Base-by-base conservation (phyloP, 164 flowering plant species). In the Dillenia suffruticosa region DNA sequence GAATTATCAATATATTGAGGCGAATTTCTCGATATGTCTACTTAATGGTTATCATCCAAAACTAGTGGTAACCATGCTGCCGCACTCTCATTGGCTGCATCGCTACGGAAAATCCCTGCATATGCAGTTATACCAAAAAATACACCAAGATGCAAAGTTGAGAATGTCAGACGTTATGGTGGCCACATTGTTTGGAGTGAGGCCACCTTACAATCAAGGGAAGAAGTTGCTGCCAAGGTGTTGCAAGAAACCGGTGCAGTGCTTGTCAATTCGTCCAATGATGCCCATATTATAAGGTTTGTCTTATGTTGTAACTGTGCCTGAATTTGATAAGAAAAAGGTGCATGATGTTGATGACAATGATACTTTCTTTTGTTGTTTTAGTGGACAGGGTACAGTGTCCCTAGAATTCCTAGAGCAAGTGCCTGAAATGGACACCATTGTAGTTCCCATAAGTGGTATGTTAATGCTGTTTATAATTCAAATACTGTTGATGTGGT, bases 41-140 rank as follows among this genome's bases (percentile, higher is more conserved):
- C 22, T 19, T 19, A 1, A 19, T 19, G 22, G 22, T 19, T 19
- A 19, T 19, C 22, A 19, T 72, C 63, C 61, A 65, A 64, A 69
- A 59, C 22, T 69, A 90, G 97, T 76, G 96, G 97, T 15, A 93
- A 90, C 72, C 96, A 93, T 81, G 98, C 98, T 63, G 97, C 97
- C 40, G 98, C 98, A 46, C 76, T 93, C 68, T 57, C 98, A 54
- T 76, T 90, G 83, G 96, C 97, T 72, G 94, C 97, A 67, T 83
- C 83, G 61, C 59, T 81, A 63, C 82, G 96, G 43, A 87, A 89
- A 24, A 79, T 90, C 59, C 97, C 94, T 43, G 94, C 96, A 40
- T 83, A 85, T 66, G 82, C 88, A 70, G 84, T 93, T 67, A 76
- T 93, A 54, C 98, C 98, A 2, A 74, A 77, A 72, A 88, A 83